Conservation (phyloP, 1,139 yeast species). For the Scheffersomyces cryptocercus region DNA sequence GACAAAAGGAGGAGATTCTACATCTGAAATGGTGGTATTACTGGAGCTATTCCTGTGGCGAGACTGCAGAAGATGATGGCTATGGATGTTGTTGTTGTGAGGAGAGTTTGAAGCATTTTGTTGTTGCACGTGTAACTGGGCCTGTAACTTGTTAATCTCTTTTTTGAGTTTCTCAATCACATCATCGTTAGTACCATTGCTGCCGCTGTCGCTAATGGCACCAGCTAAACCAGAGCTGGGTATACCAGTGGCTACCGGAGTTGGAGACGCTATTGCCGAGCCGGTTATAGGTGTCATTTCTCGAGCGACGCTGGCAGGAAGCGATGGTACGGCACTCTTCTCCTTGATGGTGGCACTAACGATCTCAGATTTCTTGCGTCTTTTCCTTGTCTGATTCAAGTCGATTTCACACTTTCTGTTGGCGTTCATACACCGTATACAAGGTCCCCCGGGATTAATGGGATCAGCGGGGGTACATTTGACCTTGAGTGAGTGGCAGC, state of each 20-base stretch:
- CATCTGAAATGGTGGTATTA: slow-evolving; percentile 7
- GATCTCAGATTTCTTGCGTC: slow-evolving; percentile 41
- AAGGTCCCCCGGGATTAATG: slow-evolving; percentile 59
- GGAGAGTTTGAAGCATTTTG: slow-evolving; percentile 2
- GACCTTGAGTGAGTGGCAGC: slow-evolving; percentile 79
- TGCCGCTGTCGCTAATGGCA: slow-evolving; percentile 12
- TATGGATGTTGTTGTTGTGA: slow-evolving; percentile 4
- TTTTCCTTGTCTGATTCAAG: slow-evolving; percentile 57
- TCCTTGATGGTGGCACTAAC: slow-evolving; percentile 13
- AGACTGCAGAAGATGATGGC: slow-evolving; percentile 3
- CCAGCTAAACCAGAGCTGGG: not conserved
- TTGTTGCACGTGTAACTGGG: slow-evolving; percentile 16
- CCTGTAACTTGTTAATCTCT: slow-evolving; percentile 21
- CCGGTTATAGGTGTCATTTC: not conserved
- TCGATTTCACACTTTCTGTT: slow-evolving; percentile 69
- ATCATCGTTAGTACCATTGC: slow-evolving; percentile 23
- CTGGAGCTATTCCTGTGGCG: not conserved
- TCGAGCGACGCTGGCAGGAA: not conserved
- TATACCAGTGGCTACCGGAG: slow-evolving; percentile 1
- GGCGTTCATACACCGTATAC: slow-evolving; percentile 71
- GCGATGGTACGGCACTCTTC: not conserved
- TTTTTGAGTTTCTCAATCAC: slow-evolving; percentile 19
- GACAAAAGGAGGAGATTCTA: slow-evolving; percentile 30
- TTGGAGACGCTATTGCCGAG: not conserved
- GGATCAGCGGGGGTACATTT: slow-evolving; percentile 76